Percentiles rank a stretch among this genome's conserved stretches.
These are phyloP conservation scores for Schizophyllum commune DNA, from an alignment of 1,284 basidiomycete species.

Conservation along the genomic window DNA sequence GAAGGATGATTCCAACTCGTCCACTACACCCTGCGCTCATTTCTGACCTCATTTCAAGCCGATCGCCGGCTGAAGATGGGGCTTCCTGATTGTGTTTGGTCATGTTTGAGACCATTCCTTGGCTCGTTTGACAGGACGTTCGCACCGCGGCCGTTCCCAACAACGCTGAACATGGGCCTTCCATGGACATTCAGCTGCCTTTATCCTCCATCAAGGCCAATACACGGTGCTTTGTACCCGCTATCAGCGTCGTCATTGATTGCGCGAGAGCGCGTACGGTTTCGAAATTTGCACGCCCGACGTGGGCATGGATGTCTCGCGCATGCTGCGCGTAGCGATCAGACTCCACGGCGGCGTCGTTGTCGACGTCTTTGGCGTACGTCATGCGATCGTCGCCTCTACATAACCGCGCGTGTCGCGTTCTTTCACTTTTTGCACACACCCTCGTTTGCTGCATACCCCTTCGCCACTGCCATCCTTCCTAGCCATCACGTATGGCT, in stretches of 20 bases:
- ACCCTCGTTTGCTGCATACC: neutral
- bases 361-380: neutral
- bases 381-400: neutral
- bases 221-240: neutral
- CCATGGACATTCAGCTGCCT: neutral
- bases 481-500: neutral
- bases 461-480: neutral
- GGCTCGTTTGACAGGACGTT: neutral
- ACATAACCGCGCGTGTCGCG: neutral
- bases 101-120: neutral
- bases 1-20: no score
- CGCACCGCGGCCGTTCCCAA: neutral
- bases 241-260: neutral
- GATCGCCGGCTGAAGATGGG: neutral
- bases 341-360: neutral
- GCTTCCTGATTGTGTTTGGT: neutral
- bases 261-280: no score
- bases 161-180: neutral
- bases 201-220: neutral
- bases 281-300: neutral
- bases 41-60: neutral
- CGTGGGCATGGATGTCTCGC: neutral
- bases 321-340: neutral
- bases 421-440: neutral
- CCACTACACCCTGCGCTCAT: neutral